Conservation (phyloP, 2,329 filamentous ascomycete species). For the Huntiella omanensis region DNA sequence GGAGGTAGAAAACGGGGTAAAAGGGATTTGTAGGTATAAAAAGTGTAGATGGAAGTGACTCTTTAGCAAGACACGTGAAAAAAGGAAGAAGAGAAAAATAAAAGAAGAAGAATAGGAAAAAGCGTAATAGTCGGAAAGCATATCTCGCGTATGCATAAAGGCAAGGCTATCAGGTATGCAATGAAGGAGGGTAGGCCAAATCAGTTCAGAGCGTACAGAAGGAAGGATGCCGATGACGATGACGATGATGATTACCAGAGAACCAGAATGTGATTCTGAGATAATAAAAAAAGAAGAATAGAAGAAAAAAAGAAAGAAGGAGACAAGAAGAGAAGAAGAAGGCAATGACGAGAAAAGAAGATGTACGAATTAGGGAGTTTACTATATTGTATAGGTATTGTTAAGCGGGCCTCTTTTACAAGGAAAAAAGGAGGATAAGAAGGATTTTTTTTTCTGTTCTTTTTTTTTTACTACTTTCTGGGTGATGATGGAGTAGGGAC, state of each 20-base stretch:
- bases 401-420: too few relatives aligned
- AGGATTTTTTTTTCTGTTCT: too few relatives aligned
- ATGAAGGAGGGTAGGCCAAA: background rate
- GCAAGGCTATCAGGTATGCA: background rate
- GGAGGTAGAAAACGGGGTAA: background rate
- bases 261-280: background rate
- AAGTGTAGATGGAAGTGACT: background rate
- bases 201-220: background rate
- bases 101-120: background rate
- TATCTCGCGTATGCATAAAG: background rate
- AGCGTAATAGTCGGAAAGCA: background rate
- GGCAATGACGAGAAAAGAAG: background rate
- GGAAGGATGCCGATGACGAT: background rate
- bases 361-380: background rate
- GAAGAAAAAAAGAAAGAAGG: background rate
- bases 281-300: background rate
- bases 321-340: background rate
- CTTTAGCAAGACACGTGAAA: background rate
- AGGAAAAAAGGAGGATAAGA: too few relatives aligned
- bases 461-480: too few relatives aligned
- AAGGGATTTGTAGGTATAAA: background rate
- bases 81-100: background rate
- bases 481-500: background rate
- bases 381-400: too few relatives aligned
- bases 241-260: too few relatives aligned